phyloP scores from a whole-genome alignment of 495 filamentous ascomycete genomes.

The Cercophora samala region DNA sequence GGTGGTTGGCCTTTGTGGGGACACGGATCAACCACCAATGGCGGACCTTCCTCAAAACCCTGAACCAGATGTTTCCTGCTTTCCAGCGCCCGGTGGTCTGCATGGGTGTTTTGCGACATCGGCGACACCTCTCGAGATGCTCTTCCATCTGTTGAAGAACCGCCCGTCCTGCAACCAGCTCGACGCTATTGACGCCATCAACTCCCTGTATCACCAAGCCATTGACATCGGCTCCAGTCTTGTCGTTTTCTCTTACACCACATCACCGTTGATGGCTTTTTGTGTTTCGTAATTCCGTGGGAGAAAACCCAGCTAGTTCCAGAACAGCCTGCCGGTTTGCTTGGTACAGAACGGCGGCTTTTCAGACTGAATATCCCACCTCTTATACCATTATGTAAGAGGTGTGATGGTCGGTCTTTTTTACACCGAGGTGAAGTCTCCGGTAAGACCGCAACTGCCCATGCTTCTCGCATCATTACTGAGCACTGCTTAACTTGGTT shows the following conservation, averaged over 20 bases:
- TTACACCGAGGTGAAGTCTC: not conserved
- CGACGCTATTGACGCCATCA: not conserved
- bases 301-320: not conserved
- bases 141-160: not conserved
- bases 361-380: not conserved
- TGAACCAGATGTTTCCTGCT: not conserved
- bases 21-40: not conserved
- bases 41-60: not conserved
- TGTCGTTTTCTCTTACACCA: not conserved
- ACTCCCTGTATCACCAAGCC: not conserved
- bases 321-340: not conserved
- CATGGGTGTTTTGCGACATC: constrained; percentile 1
- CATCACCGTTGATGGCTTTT: not conserved
- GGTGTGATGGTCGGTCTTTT: not conserved
- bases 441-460: not conserved
- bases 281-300: not conserved
- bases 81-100: not conserved
- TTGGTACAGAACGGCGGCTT: not conserved
- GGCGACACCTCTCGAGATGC: no score
- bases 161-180: not conserved
- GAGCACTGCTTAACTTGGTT: no score
- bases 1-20: not conserved
- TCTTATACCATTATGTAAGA: not conserved
- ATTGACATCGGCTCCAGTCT: not conserved
- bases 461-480: not conserved